Percentiles rank a stretch among this genome's conserved stretches.
These are phyloP conservation scores for Aspergillus terreus DNA, from an alignment of 2,329 filamentous ascomycete species.

Conservation along the genomic window DNA sequence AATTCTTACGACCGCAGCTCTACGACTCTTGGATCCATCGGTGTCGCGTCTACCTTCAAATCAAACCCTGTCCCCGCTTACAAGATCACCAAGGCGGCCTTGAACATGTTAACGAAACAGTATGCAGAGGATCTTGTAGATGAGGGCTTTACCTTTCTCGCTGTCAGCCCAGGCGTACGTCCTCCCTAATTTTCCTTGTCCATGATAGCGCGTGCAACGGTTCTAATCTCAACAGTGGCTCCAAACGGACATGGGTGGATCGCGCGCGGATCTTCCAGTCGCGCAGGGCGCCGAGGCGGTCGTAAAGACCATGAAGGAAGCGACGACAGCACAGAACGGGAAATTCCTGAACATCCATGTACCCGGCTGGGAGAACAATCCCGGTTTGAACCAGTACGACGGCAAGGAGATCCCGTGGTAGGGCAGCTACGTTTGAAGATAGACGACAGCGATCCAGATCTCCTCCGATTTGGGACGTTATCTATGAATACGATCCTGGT, in stretches of 20 bases:
- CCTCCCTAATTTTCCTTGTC: background rate
- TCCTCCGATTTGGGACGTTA: no score
- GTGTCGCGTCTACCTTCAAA: conserved; percentile 18
- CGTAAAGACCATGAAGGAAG: conserved; percentile 43
- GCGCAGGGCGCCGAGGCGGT: conserved; percentile 37
- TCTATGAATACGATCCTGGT: no score
- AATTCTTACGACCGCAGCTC: conserved; percentile 24
- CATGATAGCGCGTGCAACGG: background rate
- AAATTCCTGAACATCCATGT: conserved; percentile 47
- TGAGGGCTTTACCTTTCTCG: conserved; percentile 42
- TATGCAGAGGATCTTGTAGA: conserved; percentile 24
- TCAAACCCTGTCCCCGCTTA: conserved; percentile 32
- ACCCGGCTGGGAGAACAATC: conserved; percentile 33
- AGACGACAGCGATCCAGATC: no score
- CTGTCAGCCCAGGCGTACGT: conserved; percentile 45
- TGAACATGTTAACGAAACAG: conserved; percentile 46
- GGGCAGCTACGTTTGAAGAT: background rate
- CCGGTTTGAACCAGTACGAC: conserved; percentile 36
- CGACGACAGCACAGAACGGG: conserved; percentile 40
- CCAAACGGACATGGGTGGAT: conserved; percentile 42
- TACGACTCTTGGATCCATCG: conserved; percentile 43
- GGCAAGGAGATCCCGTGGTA: conserved; percentile 34
- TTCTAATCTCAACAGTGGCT: conserved; percentile 38
- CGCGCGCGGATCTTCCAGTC: conserved; percentile 40
- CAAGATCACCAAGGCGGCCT: conserved; percentile 47